These are phyloP conservation scores for Chlamydomonas asymmetrica DNA, from an alignment of 139 green algal species.

Conservation along the genomic window DNA sequence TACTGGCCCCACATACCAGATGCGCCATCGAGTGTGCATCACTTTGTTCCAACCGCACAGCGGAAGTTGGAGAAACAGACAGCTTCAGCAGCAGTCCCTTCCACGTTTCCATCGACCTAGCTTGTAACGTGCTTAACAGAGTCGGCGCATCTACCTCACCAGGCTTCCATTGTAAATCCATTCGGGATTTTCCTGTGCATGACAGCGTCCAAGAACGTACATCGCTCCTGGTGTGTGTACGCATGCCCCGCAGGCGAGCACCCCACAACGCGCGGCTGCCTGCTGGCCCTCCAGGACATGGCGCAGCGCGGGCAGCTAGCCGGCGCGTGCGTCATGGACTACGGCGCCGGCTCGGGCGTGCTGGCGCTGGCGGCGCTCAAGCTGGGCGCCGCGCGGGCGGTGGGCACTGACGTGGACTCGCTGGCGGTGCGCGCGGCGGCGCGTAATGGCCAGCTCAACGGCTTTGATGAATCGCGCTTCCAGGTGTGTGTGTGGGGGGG, in stretches of 20 bases:
- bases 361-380: constrained; percentile 74
- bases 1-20: too few relatives aligned
- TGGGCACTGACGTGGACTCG: constrained; percentile 76
- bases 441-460: constrained; percentile 78
- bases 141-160: too few relatives aligned
- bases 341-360: constrained; percentile 79
- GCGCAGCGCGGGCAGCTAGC: constrained; percentile 10
- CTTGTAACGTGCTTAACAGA: too few relatives aligned
- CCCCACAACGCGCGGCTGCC: constrained; percentile 86
- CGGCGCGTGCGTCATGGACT: constrained; percentile 67
- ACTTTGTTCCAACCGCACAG: too few relatives aligned
- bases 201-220: too few relatives aligned
- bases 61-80: too few relatives aligned
- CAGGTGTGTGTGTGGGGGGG: neutral
- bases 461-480: constrained; percentile 31
- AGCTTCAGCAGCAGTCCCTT: too few relatives aligned
- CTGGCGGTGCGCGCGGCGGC: constrained; percentile 62
- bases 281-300: constrained; percentile 51
- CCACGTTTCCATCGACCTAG: too few relatives aligned
- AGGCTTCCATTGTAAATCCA: too few relatives aligned
- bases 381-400: constrained; percentile 60
- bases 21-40: too few relatives aligned
- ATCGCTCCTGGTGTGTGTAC: neutral
- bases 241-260: constrained; percentile 71
- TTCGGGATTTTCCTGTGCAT: too few relatives aligned